Evolutionary conservation across 1,284 basidiomycete species (phyloP).

Genomic region (Fomitiporia mediterranea): DNA sequence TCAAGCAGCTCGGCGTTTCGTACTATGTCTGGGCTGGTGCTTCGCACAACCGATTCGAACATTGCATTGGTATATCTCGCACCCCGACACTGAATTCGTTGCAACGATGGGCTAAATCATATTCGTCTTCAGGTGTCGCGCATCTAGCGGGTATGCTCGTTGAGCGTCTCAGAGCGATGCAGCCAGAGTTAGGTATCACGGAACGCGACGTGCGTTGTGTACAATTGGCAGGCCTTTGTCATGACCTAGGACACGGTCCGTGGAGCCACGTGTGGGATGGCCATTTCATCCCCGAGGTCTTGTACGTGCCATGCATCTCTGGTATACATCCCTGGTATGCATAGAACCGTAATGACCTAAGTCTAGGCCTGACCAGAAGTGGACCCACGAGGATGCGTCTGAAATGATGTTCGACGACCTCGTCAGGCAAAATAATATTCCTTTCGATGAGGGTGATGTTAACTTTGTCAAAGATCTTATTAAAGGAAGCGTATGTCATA

Average conservation of each 20-base stretch:
- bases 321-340: constrained; percentile 7
- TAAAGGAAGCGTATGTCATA: constrained; percentile 45
- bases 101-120: too few species aligned
- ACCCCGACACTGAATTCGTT: background rate
- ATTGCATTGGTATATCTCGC: constrained; percentile 55
- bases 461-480: constrained; percentile 68
- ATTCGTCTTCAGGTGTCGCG: constrained; percentile 52
- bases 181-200: constrained; percentile 60
- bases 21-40: constrained; percentile 73
- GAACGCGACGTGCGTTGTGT: constrained; percentile 64
- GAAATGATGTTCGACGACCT: constrained; percentile 71
- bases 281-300: constrained; percentile 53
- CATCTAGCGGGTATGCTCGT: constrained; percentile 61
- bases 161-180: constrained; percentile 49
- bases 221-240: constrained; percentile 65
- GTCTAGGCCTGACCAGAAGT: constrained; percentile 39
- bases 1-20: constrained; percentile 75
- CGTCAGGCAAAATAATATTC: constrained; percentile 45
- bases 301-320: constrained; percentile 36
- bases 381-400: constrained; percentile 68
- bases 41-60: constrained; percentile 76
- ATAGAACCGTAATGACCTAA: constrained; percentile 20
- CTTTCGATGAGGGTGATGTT: constrained; percentile 41
- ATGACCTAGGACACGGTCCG: constrained; percentile 71
- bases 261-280: constrained; percentile 73